Evolutionary conservation across 805 yeast species (phyloP).

Genomic region (Ogataea pilisensis): DNA sequence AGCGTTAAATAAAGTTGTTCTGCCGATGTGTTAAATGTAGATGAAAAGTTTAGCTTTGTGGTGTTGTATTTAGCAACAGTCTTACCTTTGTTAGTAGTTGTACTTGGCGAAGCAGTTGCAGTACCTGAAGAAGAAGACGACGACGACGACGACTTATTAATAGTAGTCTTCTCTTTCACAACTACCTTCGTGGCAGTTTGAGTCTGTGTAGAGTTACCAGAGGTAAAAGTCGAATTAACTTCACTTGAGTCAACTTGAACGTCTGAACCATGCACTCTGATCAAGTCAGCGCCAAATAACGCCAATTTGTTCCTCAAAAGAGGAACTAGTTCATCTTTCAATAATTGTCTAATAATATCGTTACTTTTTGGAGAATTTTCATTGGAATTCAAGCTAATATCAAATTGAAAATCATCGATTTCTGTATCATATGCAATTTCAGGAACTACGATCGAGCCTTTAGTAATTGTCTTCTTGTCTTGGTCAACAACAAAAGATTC

Average conservation of each 20-base stretch:
- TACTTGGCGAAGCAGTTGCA: constrained; percentile 2
- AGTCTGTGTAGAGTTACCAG: constrained; percentile 38
- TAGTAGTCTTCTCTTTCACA: constrained; percentile 26
- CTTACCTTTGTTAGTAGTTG: constrained; percentile 13
- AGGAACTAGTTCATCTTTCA: constrained; percentile 59
- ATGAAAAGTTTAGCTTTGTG: constrained; percentile 69
- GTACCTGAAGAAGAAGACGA: too few species aligned
- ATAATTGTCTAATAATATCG: constrained; percentile 44
- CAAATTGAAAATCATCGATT: constrained; percentile 80
- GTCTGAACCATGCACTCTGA: constrained; percentile 72
- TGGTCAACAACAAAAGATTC: constrained; percentile 37
- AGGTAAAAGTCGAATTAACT: constrained; percentile 53
- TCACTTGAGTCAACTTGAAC: constrained; percentile 77
- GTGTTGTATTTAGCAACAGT: constrained; percentile 69
- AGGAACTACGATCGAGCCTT: constrained; percentile 79
- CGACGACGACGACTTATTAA: constrained; percentile 20
- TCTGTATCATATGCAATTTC: constrained; percentile 93
- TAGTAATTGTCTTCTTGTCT: constrained; percentile 15
- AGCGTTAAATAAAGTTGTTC: constrained; percentile 79
- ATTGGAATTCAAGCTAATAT: constrained; percentile 52
- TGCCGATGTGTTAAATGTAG: constrained; percentile 82
- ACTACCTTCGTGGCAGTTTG: constrained; percentile 23
- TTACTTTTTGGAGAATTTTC: constrained; percentile 45
- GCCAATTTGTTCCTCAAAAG: constrained; percentile 55
- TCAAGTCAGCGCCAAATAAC: constrained; percentile 74